Evolutionary conservation across 805 yeast species (phyloP).

Genomic region (Lipomyces japonicus): DNA sequence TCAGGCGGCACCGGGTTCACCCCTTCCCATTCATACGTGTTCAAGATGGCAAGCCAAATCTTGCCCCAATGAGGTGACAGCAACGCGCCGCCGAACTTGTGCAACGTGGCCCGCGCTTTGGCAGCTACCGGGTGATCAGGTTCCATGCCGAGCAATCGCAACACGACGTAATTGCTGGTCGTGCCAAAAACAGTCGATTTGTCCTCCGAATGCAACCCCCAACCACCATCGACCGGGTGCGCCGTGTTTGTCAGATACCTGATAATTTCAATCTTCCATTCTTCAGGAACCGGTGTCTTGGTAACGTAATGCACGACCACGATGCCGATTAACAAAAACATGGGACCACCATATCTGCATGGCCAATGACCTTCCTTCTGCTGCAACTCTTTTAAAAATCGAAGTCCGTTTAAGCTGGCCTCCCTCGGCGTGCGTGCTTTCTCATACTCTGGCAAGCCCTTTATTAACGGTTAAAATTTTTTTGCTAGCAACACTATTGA

Average conservation of each 20-base stretch:
- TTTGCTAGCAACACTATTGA: not conserved
- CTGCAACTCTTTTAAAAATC: slow-evolving; percentile 66
- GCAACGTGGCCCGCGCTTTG: slow-evolving; percentile 69
- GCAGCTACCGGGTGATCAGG: slow-evolving; percentile 71
- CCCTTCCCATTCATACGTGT: slow-evolving; percentile 89
- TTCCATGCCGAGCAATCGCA: slow-evolving; percentile 74
- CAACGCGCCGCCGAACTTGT: slow-evolving; percentile 79
- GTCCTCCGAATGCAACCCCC: slow-evolving; percentile 94
- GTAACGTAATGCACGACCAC: slow-evolving; percentile 71
- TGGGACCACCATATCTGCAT: slow-evolving; percentile 92
- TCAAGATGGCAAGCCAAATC: slow-evolving; percentile 77
- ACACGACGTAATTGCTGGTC: slow-evolving; percentile 72
- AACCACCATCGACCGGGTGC: slow-evolving; percentile 99
- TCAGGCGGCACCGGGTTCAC: slow-evolving; percentile 99
- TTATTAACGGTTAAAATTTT: not conserved
- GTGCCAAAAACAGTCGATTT: slow-evolving; percentile 96
- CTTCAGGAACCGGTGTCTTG: slow-evolving; percentile 62
- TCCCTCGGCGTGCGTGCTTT: slow-evolving; percentile 46
- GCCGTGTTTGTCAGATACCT: slow-evolving; percentile 87
- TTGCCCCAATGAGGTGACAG: slow-evolving; percentile 98
- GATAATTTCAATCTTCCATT: slow-evolving; percentile 62
- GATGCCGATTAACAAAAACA: slow-evolving; percentile 93
- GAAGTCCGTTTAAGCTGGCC: slow-evolving; percentile 70
- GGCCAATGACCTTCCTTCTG: slow-evolving; percentile 80
- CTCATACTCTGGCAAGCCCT: slow-evolving; percentile 39